Base-by-base conservation (phyloP, 768 basidiomycete genomes). In the Psilocybe subaeruginosa region DNA sequence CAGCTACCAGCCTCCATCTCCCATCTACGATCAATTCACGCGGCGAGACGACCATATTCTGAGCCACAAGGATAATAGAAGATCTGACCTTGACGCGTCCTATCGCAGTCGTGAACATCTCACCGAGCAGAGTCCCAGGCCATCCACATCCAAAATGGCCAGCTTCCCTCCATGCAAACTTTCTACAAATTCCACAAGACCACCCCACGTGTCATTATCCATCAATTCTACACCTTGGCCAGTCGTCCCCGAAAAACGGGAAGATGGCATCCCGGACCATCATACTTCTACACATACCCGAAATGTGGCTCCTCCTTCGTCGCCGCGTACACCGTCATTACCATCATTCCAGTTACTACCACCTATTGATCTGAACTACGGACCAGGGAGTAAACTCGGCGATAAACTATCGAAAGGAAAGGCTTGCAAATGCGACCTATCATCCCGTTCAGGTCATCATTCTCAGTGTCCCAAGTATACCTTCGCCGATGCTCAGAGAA, bases 321-420 rank as follows among this genome's bases (percentile, higher is more conserved):
- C 61, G 23, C 60, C 62, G 39, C 52, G 47, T 16, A 62, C 64
- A 19, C 64, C 68, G 4, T 49, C 64, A 29, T 52, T 62, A 37
- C 62, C 68, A 23, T 61, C 66, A 49, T 67, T 60, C 51, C 64
- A 60, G 27, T 54, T 69, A 47, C 59, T 69, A 45, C 68, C 68
- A n/a, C 66, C 68, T 27, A 60, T 66, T 30, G 68, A 69, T 39
- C 30, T 69, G 17, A 58, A 64, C 50, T 65, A 58, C 35, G 64
- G 62, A 35, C 64, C 65, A 12, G 60, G 49, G 33, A 58, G 56
- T 43, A 63, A 61, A 47, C 53, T 62, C 23, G 51, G 29, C 4
- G 61, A 66, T 37, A 62, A 56, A 17, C 27, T 51, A 31, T 4
- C 51, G 27, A 63, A 64, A 56, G 50, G 56, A 31, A 54, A 19